These are phyloP conservation scores for Botrytis porri DNA, from an alignment of 2,329 filamentous ascomycete species.

Conservation along the genomic window DNA sequence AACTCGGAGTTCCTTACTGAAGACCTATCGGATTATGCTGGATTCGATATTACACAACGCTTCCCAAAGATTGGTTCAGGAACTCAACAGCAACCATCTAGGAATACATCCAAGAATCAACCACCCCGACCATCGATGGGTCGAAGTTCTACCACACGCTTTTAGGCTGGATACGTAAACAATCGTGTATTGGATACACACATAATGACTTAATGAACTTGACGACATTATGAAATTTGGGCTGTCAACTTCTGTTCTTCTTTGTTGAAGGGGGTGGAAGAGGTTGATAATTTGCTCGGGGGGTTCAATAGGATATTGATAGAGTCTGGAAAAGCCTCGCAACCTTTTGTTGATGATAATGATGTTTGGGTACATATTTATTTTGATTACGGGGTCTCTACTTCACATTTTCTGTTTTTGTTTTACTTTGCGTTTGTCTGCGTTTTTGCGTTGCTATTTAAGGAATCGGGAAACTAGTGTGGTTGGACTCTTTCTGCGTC, in stretches of 20 bases:
- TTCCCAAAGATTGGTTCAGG: conserved; percentile 72
- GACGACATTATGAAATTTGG: conserved; percentile 27
- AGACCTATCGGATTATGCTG: conserved; percentile 55
- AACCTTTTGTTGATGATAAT: conserved; percentile 19
- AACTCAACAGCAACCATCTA: conserved; percentile 25
- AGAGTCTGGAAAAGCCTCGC: conserved; percentile 13
- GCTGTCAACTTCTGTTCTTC: conserved; percentile 12
- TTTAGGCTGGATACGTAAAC: conserved; percentile 28
- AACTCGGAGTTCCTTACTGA: conserved; percentile 55
- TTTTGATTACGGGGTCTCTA: conserved; percentile 7
- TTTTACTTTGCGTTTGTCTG: conserved; percentile 6
- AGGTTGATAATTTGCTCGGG: conserved; percentile 11
- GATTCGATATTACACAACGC: conserved; percentile 70
- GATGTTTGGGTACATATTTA: conserved; percentile 17
- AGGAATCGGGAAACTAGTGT: conserved; percentile 3
- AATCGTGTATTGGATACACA: conserved; percentile 23
- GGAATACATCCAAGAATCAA: conserved; percentile 29
- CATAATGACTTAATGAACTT: conserved; percentile 23
- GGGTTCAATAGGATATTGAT: conserved; percentile 2
- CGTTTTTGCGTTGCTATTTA: conserved; percentile 10
- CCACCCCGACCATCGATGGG: conserved; percentile 30
- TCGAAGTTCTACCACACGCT: conserved; percentile 38
- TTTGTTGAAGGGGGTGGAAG: neutral
- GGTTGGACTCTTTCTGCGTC: conserved; percentile 10
- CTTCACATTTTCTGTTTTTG: neutral